phyloP scores from a whole-genome alignment of 2,329 filamentous ascomycete genomes.

The Graphilbum ipis-grandicollis region DNA sequence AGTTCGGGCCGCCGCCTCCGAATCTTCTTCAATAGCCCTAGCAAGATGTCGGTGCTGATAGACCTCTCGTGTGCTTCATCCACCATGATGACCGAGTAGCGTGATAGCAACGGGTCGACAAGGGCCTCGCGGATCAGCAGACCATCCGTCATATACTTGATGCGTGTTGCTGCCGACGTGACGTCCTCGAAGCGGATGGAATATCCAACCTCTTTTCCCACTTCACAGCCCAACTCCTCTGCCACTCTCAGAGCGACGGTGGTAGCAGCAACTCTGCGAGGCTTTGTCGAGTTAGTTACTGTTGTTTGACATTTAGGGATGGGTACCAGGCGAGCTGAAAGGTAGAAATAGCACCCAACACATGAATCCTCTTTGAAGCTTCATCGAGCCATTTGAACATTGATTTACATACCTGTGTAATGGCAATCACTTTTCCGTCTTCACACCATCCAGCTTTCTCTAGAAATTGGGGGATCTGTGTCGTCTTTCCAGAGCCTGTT shows the following conservation, averaged over 20 bases:
- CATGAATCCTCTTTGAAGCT: too few species aligned
- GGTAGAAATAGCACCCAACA: too few species aligned
- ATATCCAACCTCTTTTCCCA: slow-evolving; percentile 86
- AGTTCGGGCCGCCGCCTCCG: slow-evolving; percentile 62
- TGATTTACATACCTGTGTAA: slow-evolving; percentile 60
- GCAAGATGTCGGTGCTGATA: slow-evolving; percentile 76
- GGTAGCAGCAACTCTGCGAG: slow-evolving; percentile 75
- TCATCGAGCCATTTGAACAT: too few species aligned
- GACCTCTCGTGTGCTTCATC: slow-evolving; percentile 94
- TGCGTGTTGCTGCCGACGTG: slow-evolving; percentile 66
- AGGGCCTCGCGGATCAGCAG: slow-evolving; percentile 81
- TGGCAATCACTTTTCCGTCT: slow-evolving; percentile 64
- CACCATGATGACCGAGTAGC: slow-evolving; percentile 94
- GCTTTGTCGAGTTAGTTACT: too few species aligned
- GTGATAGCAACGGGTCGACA: slow-evolving; percentile 75
- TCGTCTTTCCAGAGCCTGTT: slow-evolving; percentile 90
- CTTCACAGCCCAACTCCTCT: slow-evolving; percentile 68
- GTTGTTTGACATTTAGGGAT: too few species aligned
- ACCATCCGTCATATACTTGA: slow-evolving; percentile 94
- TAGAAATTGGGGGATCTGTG: slow-evolving; percentile 84
- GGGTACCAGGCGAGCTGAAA: too few species aligned
- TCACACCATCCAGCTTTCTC: slow-evolving; percentile 78
- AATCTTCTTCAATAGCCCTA: slow-evolving; percentile 87
- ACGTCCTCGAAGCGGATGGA: slow-evolving; percentile 86
- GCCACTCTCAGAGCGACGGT: slow-evolving; percentile 80